These are phyloP conservation scores for Potentilla sterilis DNA, from an alignment of 306 rosid species.

Conservation along the genomic window DNA sequence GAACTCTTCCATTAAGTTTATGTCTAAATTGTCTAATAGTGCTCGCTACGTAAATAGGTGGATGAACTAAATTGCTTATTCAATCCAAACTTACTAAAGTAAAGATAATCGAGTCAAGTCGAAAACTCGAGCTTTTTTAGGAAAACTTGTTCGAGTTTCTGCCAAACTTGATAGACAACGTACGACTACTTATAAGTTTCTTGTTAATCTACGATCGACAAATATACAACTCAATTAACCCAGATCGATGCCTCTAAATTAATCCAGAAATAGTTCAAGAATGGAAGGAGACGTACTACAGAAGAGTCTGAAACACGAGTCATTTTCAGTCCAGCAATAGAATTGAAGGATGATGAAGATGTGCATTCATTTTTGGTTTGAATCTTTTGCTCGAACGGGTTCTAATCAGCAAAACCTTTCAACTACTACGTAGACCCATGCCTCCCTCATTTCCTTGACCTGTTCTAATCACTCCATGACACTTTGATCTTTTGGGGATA, in stretches of 20 bases:
- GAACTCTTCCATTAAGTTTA: not conserved
- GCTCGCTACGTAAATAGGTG: not conserved
- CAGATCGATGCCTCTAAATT: not conserved
- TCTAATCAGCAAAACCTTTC: constrained; percentile 30
- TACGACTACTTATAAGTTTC: not conserved
- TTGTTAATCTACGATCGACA: not conserved
- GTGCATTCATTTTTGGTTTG: constrained; percentile 24
- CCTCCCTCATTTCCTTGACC: constrained; percentile 17
- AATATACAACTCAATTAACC: not conserved
- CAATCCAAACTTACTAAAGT: not conserved
- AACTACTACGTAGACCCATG: constrained; percentile 33
- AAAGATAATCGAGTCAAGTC: not conserved
- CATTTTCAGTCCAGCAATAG: not conserved
- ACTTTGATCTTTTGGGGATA: not conserved
- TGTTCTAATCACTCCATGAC: not conserved
- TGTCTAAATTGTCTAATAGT: not conserved
- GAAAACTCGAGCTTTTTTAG: not conserved
- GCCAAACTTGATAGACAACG: not conserved
- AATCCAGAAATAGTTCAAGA: not conserved
- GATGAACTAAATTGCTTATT: not conserved
- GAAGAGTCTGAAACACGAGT: not conserved
- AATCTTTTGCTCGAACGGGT: constrained; percentile 25
- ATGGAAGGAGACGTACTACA: not conserved
- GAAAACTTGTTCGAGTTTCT: not conserved
- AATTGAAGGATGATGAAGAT: not conserved